Evolutionary conservation across 306 rosid genomes (phyloP).

Genomic region (Vigna hirtella): DNA sequence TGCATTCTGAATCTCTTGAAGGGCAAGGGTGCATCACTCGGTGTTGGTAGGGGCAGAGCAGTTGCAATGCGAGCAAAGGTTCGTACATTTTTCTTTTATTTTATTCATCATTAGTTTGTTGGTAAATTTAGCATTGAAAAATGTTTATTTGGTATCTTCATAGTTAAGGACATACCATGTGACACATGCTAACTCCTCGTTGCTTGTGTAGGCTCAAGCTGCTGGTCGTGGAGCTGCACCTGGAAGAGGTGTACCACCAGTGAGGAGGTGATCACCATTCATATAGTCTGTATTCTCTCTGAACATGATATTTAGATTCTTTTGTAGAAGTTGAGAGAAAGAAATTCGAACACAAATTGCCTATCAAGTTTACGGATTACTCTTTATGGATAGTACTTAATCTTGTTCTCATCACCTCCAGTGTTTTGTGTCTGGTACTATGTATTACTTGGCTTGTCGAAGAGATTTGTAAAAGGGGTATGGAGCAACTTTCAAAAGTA

Average conservation of each 20-base stretch:
- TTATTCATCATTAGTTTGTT: not conserved
- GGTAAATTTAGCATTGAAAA: not conserved
- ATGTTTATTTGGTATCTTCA: not conserved
- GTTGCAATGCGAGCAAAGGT: slow-evolving; percentile 99
- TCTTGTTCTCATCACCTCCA: slow-evolving; percentile 13
- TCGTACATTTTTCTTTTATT: not conserved
- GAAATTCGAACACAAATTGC: slow-evolving; percentile 38
- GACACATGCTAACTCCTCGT: slow-evolving; percentile 19
- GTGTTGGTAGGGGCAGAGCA: slow-evolving; percentile 99
- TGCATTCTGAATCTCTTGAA: slow-evolving; percentile 52
- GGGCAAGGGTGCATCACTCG: slow-evolving; percentile 99
- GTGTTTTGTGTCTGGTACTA: slow-evolving; percentile 9
- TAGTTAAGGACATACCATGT: slow-evolving; percentile 1
- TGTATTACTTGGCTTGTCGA: slow-evolving; percentile 16
- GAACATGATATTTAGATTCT: slow-evolving; percentile 38
- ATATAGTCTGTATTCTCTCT: slow-evolving; percentile 4
- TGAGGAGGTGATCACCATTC: slow-evolving; percentile 71
- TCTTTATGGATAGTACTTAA: slow-evolving; percentile 31
- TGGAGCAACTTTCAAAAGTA: slow-evolving; percentile 10
- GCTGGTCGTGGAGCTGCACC: slow-evolving; percentile 92
- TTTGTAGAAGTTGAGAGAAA: slow-evolving; percentile 47
- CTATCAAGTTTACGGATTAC: slow-evolving; percentile 32
- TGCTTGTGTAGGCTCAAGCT: slow-evolving; percentile 84
- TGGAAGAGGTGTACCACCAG: slow-evolving; percentile 93
- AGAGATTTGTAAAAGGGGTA: slow-evolving; percentile 4